Percentiles rank a stretch among this genome's conserved stretches.
Evolutionary conservation across 148 eudicot genomes (phyloP).

Genomic region (Dianthus caryophyllus): DNA sequence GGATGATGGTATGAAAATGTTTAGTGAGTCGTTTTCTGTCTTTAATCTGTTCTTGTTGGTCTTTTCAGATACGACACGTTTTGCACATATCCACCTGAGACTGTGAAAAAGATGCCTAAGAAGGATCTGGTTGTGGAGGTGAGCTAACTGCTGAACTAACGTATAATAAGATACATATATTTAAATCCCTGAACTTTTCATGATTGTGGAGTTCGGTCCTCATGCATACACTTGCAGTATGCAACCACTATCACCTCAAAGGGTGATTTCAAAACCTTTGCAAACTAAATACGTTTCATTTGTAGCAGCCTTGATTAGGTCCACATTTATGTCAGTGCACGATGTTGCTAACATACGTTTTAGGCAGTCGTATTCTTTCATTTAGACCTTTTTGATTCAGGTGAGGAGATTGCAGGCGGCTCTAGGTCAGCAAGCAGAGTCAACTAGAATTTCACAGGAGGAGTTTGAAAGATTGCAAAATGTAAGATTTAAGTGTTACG

Average conservation of each 20-base stretch:
- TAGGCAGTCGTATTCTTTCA: not conserved
- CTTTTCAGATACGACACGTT: conserved; percentile 73
- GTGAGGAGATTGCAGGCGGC: conserved; percentile 99
- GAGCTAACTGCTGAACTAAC: conserved; percentile 13
- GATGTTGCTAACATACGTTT: not conserved
- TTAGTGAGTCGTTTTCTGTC: not conserved
- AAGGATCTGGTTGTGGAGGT: conserved; percentile 95
- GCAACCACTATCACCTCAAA: too few relatives aligned
- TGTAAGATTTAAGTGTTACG: conserved; percentile 37
- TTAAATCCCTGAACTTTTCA: too few relatives aligned
- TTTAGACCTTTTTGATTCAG: conserved; percentile 31
- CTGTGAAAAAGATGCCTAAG: conserved; percentile 92
- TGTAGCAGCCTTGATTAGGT: too few relatives aligned
- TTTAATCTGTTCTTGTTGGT: conserved; percentile 15
- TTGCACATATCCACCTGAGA: conserved; percentile 83
- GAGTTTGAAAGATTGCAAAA: conserved; percentile 88
- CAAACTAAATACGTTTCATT: too few relatives aligned
- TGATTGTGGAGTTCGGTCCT: too few relatives aligned
- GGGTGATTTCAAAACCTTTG: too few relatives aligned
- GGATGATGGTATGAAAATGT: too few relatives aligned
- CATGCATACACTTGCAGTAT: too few relatives aligned
- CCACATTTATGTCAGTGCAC: not conserved
- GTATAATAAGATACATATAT: not conserved
- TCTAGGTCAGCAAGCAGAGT: conserved; percentile 91
- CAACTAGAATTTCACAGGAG: conserved; percentile 78